A percentile compares a stretch with the other conserved stretches of the same genome.
Evolutionary conservation across 139 green algal species (phyloP).

Genomic region (Haematococcus lacustris): DNA sequence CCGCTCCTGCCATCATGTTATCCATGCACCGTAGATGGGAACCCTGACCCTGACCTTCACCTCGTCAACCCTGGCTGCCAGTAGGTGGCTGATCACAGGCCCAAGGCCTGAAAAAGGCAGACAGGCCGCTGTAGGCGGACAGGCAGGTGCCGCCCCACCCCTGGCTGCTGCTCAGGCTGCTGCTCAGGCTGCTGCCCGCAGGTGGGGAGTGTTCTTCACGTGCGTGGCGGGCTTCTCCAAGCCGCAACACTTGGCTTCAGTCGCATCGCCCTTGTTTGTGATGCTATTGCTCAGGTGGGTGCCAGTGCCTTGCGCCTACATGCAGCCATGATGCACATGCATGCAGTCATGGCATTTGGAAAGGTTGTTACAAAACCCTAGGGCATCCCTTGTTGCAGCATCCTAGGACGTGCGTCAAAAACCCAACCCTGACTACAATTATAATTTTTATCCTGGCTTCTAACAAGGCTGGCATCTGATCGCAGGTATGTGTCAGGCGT

Average conservation of each 20-base stretch:
- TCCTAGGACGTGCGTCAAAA: not conserved
- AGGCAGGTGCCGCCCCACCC: too few species aligned
- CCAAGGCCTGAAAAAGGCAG: not conserved
- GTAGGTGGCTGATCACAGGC: not conserved
- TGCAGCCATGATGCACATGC: not conserved
- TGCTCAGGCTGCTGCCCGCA: conserved; percentile 3
- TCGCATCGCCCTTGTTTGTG: conserved; percentile 61
- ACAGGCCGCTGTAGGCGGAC: too few species aligned
- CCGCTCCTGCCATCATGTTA: too few species aligned
- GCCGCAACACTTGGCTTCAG: conserved; percentile 28
- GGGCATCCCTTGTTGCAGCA: not conserved
- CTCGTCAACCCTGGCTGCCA: not conserved
- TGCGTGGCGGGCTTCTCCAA: conserved; percentile 28
- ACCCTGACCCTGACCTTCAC: not conserved
- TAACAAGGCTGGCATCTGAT: not conserved
- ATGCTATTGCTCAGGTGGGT: conserved; percentile 46
- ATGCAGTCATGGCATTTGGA: not conserved
- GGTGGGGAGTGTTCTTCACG: conserved; percentile 63
- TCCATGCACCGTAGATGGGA: not conserved
- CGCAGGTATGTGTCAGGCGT: conserved; percentile 19
- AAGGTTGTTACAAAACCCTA: not conserved
- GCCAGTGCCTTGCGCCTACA: not conserved
- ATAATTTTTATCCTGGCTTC: not conserved
- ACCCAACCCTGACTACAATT: not conserved
- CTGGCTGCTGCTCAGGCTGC: not conserved